Conservation (phyloP, 2,329 filamentous ascomycete species). For the Cryphonectria carpinicola region DNA sequence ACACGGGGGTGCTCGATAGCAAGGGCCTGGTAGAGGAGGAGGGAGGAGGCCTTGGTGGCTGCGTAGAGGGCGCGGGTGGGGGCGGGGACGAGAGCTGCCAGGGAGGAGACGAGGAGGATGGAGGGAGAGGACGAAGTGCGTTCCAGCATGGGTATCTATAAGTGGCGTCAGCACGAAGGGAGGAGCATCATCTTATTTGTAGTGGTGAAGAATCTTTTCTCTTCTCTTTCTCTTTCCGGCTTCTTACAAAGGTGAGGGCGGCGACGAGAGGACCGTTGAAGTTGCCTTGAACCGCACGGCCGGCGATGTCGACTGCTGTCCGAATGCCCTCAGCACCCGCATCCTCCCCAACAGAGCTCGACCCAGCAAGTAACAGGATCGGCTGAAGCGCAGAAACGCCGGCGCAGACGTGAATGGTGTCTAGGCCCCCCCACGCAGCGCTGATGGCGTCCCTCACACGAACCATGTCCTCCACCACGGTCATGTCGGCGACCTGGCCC, state of each 20-base stretch:
- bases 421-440: constrained; percentile 37
- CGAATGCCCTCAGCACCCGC: constrained; percentile 33
- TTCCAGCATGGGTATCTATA: constrained; percentile 37
- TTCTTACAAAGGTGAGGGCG: constrained; percentile 35
- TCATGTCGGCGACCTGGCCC: constrained; percentile 37
- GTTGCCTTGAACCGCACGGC: constrained; percentile 36
- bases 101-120: constrained; percentile 26
- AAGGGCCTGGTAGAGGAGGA: constrained; percentile 40
- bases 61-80: constrained; percentile 41
- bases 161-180: background rate
- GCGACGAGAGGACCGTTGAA: constrained; percentile 38
- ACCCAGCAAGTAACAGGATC: constrained; percentile 36
- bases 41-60: constrained; percentile 39
- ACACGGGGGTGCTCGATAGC: constrained; percentile 40
- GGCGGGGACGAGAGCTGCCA: constrained; percentile 37
- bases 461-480: constrained; percentile 36
- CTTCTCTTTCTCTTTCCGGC: no score
- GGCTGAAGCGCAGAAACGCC: constrained; percentile 41
- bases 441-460: constrained; percentile 33
- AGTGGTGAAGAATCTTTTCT: background rate
- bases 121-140: constrained; percentile 35
- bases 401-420: constrained; percentile 39
- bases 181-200: background rate
- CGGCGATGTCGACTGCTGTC: constrained; percentile 33
- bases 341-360: constrained; percentile 29